Evolutionary conservation across 148 eudicot genomes (phyloP), one percentile per base, ranked within the genome.

Genomic region (Rhododendron henanense): DNA sequence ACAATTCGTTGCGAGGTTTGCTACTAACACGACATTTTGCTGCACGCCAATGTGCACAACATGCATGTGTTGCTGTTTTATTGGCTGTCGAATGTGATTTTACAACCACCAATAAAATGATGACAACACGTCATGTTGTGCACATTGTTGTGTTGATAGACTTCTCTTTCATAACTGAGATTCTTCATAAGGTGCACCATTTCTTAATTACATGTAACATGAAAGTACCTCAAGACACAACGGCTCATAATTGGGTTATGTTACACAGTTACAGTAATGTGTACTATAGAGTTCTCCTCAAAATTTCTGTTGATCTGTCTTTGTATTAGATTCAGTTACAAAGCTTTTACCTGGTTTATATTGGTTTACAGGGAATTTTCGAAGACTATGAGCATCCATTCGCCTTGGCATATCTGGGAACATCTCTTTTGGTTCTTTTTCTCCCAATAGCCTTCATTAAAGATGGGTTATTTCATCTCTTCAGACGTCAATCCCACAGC

Each of bases 391-490:
- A 92, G 85, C 98, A 96, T 87, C 98, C 98, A 82, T 94, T 96
- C 89, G 96, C 94, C 31, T 90, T 94, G 84, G 93, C 98, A 76
- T 96, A 96, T 90, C 94, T 94, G 61, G 98, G 97, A 90, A 96
- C 96, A 81, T 96, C 98, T 87, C 89, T 96, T 63, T 88, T 96
- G 97, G 98, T 94, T 77, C 89, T 96, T 87, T 94, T 93, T 86
- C 96, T 96, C 76, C 98, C 98, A 55, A 89, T 96, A 85, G 93
- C 98, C 88, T 93, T 91, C 87, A 59, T 92, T 7, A 96, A 92
- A 88, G 95, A 94, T 88, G 89, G 93, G 91, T 84, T 96, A 82
- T 89, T 69, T 87, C 87, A 85, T 90, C 87, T 85, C 81, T 83
- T 96, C 88, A 94, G 85, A 84, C 88, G 59, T 81, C 90, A 93